Conservation (phyloP, 78 protist genomes). For the Pelomyxa schiedti region DNA sequence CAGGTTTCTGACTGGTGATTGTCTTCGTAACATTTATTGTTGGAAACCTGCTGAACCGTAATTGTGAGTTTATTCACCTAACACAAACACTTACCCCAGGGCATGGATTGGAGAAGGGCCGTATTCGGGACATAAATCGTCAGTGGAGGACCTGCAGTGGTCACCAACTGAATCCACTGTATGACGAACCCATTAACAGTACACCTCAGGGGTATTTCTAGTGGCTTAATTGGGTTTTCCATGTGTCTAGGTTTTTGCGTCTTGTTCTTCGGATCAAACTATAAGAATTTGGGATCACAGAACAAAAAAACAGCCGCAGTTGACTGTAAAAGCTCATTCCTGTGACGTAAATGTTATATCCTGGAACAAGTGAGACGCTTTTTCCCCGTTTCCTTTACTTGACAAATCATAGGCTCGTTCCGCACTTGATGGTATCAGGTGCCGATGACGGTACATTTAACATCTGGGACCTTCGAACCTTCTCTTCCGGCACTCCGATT, state of each 20-base stretch:
- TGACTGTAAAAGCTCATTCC: slow-evolving; percentile 23
- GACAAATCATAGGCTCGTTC: too few relatives aligned
- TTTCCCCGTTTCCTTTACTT: not conserved
- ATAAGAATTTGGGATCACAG: slow-evolving; percentile 43
- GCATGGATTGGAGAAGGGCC: slow-evolving; percentile 5
- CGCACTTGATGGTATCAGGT: slow-evolving; percentile 68
- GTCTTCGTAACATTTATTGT: slow-evolving; percentile 6
- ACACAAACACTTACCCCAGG: too few relatives aligned
- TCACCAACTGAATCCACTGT: slow-evolving; percentile 40
- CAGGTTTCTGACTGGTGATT: slow-evolving; percentile 59
- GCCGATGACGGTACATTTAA: slow-evolving; percentile 61
- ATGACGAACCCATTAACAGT: not conserved
- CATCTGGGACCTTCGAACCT: slow-evolving; percentile 70
- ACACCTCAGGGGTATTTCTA: not conserved
- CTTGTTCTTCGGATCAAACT: slow-evolving; percentile 19
- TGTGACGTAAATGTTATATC: slow-evolving; percentile 60
- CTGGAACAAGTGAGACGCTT: slow-evolving; percentile 35
- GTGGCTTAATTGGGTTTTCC: not conserved
- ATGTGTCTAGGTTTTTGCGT: slow-evolving; percentile 10
- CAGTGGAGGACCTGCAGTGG: slow-evolving; percentile 73
- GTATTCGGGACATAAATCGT: slow-evolving; percentile 17
- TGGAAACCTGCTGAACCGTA: slow-evolving; percentile 16
- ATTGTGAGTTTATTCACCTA: too few relatives aligned
- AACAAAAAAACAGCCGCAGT: not conserved
- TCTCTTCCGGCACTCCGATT: not conserved